Percentiles rank a stretch among this genome's conserved stretches.
These are phyloP conservation scores for Abelmoschus esculentus DNA, from an alignment of 345 rosid genomes.

Conservation along the genomic window DNA sequence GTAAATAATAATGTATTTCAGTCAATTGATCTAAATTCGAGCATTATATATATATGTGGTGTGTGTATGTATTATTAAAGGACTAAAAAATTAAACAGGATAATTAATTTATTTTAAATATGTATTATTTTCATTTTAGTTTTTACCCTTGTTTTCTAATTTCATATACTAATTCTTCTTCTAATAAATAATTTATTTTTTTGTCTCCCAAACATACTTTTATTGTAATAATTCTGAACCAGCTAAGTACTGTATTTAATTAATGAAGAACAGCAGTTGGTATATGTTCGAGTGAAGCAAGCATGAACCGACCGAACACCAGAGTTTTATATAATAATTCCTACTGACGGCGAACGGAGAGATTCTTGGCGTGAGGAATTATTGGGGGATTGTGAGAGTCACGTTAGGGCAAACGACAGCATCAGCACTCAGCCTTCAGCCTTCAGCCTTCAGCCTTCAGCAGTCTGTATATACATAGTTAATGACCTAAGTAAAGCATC, in stretches of 20 bases:
- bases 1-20: too few species aligned
- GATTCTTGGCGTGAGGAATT: slow-evolving; percentile 12
- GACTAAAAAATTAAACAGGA: too few species aligned
- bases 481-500: slow-evolving; percentile 10
- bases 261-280: neutral
- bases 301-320: slow-evolving; percentile 5
- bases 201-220: too few species aligned
- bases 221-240: neutral
- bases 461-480: neutral
- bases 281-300: neutral
- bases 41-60: too few species aligned
- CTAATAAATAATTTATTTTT: too few species aligned
- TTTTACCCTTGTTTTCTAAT: too few species aligned
- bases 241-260: neutral
- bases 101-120: too few species aligned
- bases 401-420: slow-evolving; percentile 5
- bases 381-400: slow-evolving; percentile 5
- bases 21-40: too few species aligned
- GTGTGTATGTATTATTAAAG: too few species aligned
- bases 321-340: too few species aligned
- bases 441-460: neutral
- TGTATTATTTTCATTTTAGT: too few species aligned
- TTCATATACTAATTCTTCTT: too few species aligned
- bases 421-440: neutral
- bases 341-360: neutral